phyloP scores from a whole-genome alignment of 2,329 filamentous ascomycete species.

The Ascochyta pisi region DNA sequence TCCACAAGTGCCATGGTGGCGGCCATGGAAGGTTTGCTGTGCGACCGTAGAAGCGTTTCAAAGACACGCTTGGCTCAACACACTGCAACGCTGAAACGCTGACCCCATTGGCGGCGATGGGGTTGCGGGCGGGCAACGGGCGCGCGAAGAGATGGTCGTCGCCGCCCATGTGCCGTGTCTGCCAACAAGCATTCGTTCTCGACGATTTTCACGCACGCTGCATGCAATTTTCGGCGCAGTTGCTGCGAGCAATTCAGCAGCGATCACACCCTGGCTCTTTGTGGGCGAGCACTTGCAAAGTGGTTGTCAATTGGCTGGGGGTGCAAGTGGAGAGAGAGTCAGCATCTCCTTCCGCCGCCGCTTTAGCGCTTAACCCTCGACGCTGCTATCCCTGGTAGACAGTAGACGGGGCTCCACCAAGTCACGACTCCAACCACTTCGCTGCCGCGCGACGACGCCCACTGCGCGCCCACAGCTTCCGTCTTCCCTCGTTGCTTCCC shows the following conservation, averaged over 20 bases:
- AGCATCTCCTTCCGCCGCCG: constrained; percentile 25
- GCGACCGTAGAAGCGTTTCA: constrained; percentile 35
- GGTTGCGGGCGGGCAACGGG: constrained; percentile 12
- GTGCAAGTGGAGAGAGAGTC: constrained; percentile 16
- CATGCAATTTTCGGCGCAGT: constrained; percentile 1
- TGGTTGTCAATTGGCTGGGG: constrained; percentile 24
- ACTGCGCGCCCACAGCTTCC: constrained; percentile 12
- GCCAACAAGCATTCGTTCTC: constrained; percentile 6
- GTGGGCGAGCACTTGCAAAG: constrained; percentile 19
- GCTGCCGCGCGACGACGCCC: constrained; percentile 18
- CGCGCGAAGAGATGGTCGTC: constrained; percentile 8
- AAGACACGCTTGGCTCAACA: constrained; percentile 26
- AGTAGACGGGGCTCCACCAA: constrained; percentile 28
- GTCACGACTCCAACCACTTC: constrained; percentile 27
- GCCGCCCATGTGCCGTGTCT: constrained; percentile 20
- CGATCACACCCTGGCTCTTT: constrained; percentile 2
- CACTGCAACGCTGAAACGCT: constrained; percentile 39
- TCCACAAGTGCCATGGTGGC: constrained; percentile 7
- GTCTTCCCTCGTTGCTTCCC: constrained; percentile 1
- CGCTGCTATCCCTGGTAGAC: constrained; percentile 13
- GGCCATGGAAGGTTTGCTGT: constrained; percentile 18
- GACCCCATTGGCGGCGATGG: constrained; percentile 7
- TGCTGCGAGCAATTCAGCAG: constrained; percentile 6
- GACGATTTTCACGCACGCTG: not conserved
- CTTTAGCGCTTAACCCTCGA: constrained; percentile 21